Evolutionary conservation across 2,329 filamentous ascomycete genomes (phyloP), one percentile per base, ranked within the genome.

Genomic region (Calonectria honghensis): DNA sequence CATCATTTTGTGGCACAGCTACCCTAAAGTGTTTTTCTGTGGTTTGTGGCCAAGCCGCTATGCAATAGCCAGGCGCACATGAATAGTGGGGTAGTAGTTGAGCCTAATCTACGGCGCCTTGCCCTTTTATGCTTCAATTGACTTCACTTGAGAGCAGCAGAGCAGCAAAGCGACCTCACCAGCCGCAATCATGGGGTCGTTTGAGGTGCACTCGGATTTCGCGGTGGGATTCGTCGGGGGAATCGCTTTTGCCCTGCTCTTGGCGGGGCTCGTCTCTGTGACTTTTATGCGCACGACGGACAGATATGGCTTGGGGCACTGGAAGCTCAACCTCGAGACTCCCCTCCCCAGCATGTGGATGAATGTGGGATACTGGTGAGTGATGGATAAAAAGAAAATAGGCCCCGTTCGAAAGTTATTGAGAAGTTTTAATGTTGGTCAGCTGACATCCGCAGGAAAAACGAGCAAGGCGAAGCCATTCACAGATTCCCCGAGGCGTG

Each of bases 281-380:
- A 59, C 73, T 0, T 65, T 79, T 18, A 69, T 85, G 45, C 81
- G 80, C 6, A 80, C 70, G 63, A 81, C 78, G 59, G 82, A 84
- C 65, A 74, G 82, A 16, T 91, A 91, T 76, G 87, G 88, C 1
- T 82, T 91, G 9, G 88, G 89, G 24, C 90, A 92, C 84, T 91
- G 89, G 75, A 87, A 89, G 74, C 86, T 92, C 64, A 91, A 92
- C 77, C 75, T 90, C 29, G 82, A 85, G 24, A 79, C 89, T 1
- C 87, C 88, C 1, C 83, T 87, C 2, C 78, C 81, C 6, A 86
- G 85, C n/a, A 90, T 91, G 90, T 92, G 91, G 90, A 92, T 92
- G 90, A 92, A 92, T 72, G 88, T 92, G 83, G 91, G 90, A 0
- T 92, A 90, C 74, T 92, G 90, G 91, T 88, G 87, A 80, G 88